Conservation (phyloP, 2,329 filamentous ascomycete species). For the Macrophomina tecta region DNA sequence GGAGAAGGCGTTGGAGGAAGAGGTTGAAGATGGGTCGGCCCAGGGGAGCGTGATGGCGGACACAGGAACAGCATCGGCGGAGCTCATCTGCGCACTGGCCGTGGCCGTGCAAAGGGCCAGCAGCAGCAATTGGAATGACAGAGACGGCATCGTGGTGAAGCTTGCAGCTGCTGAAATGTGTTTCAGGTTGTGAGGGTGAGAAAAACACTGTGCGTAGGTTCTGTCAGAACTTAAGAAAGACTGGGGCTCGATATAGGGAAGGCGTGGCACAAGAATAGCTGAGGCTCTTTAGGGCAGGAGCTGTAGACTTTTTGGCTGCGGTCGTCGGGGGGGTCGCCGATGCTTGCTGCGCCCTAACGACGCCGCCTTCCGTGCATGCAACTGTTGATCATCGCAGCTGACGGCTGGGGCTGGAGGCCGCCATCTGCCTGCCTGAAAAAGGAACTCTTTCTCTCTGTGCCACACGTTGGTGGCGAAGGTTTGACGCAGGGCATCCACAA, state of each 20-base stretch:
- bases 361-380: not conserved
- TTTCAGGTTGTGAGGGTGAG: not conserved
- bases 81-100: not conserved
- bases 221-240: not conserved
- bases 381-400: not conserved
- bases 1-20: no score
- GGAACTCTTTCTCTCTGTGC: not conserved
- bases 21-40: not conserved
- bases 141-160: not conserved
- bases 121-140: not conserved
- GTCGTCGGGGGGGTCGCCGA: not conserved
- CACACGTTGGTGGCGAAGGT: not conserved
- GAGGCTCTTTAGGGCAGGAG: not conserved
- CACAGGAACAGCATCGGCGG: not conserved
- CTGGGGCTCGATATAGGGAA: not conserved
- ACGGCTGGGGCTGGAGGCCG: not conserved
- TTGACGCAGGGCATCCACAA: not conserved
- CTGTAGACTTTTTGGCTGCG: not conserved
- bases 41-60: conserved; percentile 12
- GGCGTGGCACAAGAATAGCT: not conserved
- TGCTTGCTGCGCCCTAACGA: not conserved
- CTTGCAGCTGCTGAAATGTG: no score
- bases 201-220: not conserved
- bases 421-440: not conserved
- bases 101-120: not conserved